Percentiles rank a stretch among this genome's conserved stretches.
Conservation (phyloP, 2,329 filamentous ascomycete genomes). For the Penicillium nordicum region DNA sequence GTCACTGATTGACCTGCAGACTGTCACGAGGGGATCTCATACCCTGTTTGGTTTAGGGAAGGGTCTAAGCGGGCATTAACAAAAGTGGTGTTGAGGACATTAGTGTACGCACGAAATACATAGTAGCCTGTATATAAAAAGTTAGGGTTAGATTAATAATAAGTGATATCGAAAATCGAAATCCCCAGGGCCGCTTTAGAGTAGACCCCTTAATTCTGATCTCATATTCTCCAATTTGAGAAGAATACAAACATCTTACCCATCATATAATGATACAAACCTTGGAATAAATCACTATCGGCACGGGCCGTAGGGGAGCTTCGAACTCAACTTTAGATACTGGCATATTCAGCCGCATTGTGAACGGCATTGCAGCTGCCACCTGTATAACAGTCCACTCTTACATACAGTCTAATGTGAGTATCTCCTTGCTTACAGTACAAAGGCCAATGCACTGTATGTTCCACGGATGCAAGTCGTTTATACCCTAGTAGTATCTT, state of each 20-base stretch:
- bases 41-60: background rate
- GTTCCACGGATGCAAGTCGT: background rate
- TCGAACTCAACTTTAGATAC: background rate
- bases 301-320: conserved; percentile 6
- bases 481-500: background rate
- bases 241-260: background rate
- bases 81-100: background rate
- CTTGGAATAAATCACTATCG: background rate
- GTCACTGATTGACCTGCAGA: background rate
- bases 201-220: background rate
- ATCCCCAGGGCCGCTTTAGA: background rate
- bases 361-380: conserved; percentile 13
- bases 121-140: background rate
- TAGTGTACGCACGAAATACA: background rate
- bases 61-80: background rate
- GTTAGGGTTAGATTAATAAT: background rate
- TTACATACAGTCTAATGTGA: background rate
- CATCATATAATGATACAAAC: background rate
- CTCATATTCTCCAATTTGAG: background rate
- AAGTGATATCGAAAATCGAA: background rate
- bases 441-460: background rate
- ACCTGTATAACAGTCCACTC: conserved; percentile 1
- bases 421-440: background rate
- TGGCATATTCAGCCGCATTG: background rate
- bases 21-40: background rate